Percentiles rank a stretch among this genome's conserved stretches.
Evolutionary conservation across 768 basidiomycete genomes (phyloP).

Genomic region (Amylocystis lapponica): DNA sequence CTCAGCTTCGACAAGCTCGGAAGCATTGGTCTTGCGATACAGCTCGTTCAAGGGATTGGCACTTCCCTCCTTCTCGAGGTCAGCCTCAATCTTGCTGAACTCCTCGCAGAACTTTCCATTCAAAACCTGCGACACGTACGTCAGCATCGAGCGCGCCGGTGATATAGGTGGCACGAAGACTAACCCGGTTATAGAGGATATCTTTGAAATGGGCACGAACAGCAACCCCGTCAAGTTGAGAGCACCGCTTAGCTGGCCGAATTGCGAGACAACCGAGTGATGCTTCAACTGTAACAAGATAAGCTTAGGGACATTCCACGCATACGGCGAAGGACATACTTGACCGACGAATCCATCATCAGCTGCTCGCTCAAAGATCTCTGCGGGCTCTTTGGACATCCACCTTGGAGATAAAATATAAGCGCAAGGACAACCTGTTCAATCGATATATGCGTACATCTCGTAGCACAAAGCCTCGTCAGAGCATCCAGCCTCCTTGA

Average conservation of each 20-base stretch:
- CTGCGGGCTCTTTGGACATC: slow-evolving; percentile 70
- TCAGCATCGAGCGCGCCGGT: too few relatives aligned
- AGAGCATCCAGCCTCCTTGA: slow-evolving; percentile 60
- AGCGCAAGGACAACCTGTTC: not conserved
- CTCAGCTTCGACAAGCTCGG: slow-evolving; percentile 54
- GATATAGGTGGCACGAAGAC: slow-evolving; percentile 4
- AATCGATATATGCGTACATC: slow-evolving; percentile 34
- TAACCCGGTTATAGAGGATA: slow-evolving; percentile 51
- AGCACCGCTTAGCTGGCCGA: slow-evolving; percentile 54
- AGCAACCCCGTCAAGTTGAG: slow-evolving; percentile 45
- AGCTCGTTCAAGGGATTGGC: slow-evolving; percentile 50
- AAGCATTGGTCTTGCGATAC: slow-evolving; percentile 44
- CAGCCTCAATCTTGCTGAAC: slow-evolving; percentile 50
- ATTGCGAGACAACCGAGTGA: slow-evolving; percentile 59
- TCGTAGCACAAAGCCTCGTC: slow-evolving; percentile 64
- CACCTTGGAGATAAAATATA: slow-evolving; percentile 36
- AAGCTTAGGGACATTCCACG: not conserved
- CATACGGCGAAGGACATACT: slow-evolving; percentile 30
- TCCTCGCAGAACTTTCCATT: slow-evolving; percentile 53
- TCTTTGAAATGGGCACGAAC: slow-evolving; percentile 50
- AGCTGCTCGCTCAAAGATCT: slow-evolving; percentile 62
- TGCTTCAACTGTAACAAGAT: slow-evolving; percentile 44
- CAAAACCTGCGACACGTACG: slow-evolving; percentile 35
- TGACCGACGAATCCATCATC: slow-evolving; percentile 61
- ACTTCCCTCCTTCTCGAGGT: slow-evolving; percentile 49